phyloP scores from a whole-genome alignment of 345 rosid species.

The Atalantia buxifolia region DNA sequence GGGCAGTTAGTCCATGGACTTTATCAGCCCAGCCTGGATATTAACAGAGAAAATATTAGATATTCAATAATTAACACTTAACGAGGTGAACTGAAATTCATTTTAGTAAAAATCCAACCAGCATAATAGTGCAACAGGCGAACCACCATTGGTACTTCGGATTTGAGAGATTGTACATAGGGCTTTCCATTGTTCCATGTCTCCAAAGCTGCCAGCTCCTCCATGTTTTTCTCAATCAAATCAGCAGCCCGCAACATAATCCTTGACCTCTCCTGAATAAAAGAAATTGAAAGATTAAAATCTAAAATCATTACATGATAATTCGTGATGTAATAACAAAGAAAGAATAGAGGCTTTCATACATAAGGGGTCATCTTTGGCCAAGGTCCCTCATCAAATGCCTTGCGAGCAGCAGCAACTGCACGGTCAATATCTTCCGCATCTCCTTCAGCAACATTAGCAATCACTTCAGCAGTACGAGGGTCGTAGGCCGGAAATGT shows the following conservation, averaged over 20 bases:
- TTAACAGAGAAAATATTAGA: neutral
- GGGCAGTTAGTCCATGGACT: constrained; percentile 56
- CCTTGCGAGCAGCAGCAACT: constrained; percentile 73
- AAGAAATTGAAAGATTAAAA: constrained; percentile 1
- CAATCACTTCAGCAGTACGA: constrained; percentile 64
- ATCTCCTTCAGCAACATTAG: constrained; percentile 70
- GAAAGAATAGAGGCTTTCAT: neutral
- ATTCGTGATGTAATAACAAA: neutral
- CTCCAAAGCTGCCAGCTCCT: constrained; percentile 85
- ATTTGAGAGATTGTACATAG: constrained; percentile 54
- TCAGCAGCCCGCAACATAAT: constrained; percentile 73
- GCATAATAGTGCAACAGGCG: constrained; percentile 90
- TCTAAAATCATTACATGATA: neutral
- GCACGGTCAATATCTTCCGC: constrained; percentile 62
- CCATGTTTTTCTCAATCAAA: constrained; percentile 81
- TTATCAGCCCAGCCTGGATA: constrained; percentile 65
- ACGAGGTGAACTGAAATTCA: neutral
- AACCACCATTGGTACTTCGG: constrained; percentile 64
- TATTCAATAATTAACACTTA: neutral
- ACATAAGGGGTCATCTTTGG: constrained; percentile 70
- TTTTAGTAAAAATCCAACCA: constrained; percentile 33
- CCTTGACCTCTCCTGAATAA: constrained; percentile 73
- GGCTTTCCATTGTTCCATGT: constrained; percentile 97
- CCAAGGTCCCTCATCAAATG: constrained; percentile 83
- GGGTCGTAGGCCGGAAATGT: constrained; percentile 68